Conservation (phyloP, 2,329 filamentous ascomycete species). For the Alternaria gansuensis region DNA sequence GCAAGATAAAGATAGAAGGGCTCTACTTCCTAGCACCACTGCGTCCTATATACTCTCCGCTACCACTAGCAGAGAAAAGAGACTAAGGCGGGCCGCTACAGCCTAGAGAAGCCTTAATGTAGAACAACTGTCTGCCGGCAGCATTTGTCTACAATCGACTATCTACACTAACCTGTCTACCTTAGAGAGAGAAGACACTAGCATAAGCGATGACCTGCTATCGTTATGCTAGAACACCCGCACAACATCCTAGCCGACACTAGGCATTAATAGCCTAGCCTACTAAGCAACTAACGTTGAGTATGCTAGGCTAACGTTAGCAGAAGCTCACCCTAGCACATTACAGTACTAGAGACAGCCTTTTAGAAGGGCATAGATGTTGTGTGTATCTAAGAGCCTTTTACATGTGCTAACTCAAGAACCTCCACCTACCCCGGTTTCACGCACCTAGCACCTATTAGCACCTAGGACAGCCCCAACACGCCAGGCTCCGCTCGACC, state of each 20-base stretch:
- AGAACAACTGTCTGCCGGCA: constrained; percentile 1
- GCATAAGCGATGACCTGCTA: neutral
- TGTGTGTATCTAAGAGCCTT: constrained; percentile 5
- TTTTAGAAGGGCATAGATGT: constrained; percentile 1
- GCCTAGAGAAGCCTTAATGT: constrained; percentile 3
- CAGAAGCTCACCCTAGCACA: constrained; percentile 5
- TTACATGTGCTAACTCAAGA: neutral
- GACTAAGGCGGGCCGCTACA: neutral
- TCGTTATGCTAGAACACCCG: constrained; percentile 2
- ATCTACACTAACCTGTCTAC: constrained; percentile 3
- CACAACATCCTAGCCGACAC: neutral
- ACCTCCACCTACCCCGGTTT: constrained; percentile 2
- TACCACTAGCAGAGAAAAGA: neutral
- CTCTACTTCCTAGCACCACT: neutral
- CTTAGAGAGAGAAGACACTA: neutral
- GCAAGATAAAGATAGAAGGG: neutral
- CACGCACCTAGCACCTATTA: neutral
- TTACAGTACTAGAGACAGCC: neutral
- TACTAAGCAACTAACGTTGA: neutral
- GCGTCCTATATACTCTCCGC: neutral
- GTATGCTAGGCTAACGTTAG: constrained; percentile 8
- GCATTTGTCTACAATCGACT: neutral
- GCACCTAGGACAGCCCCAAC: neutral
- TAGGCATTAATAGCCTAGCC: neutral
- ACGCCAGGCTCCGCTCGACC: neutral